Evolutionary conservation across 306 rosid species (phyloP), one percentile per base, ranked within the genome.

Genomic region (Hippophae gyantsensis): DNA sequence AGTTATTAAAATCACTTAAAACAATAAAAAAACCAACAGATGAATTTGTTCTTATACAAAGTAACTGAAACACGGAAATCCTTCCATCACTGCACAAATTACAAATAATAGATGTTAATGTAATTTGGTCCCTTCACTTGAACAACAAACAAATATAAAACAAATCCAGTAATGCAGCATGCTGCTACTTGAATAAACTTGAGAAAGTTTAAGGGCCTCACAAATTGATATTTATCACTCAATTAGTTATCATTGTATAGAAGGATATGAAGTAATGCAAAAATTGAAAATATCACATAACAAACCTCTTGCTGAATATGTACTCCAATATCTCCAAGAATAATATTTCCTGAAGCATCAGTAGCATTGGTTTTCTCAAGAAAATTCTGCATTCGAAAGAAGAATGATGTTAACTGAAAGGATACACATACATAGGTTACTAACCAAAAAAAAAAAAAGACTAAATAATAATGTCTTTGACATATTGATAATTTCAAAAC

Each of bases 301-400:
- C 95, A 61, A 76, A 87, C 99, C 99, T 93, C 90, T 77, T 88
- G 95, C 71, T 93, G 99, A 82, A 93, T 76, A 72, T 75, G 72
- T 25, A 88, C 95, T 48, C 99, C 99, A 69, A 93, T 75, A 74
- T 93, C 99, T 49, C 99, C 93, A 45, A 79, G 73, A 48, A 93
- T 79, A 65, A 73, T 13, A 65, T 93, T 93, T 70, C 99, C 99
- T 1, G 99, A 93, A 11, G 99, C 99, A 84, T 93, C 99, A 13
- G 64, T 93, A 25, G 89, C 90, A 73, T 93, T 88, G 13, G 95
- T 93, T 77, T 88, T 86, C 77, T 88, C 71, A 58, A 93, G 77
- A 60, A 93, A 84, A 72, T 68, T 65, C 99, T 93, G 97, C 86
- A 82, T 18, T 0, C 7, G 58, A 67, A 63, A 53, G 60, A 55